phyloP scores from a whole-genome alignment of 2,329 filamentous ascomycete species.

The Fusarium sp. region DNA sequence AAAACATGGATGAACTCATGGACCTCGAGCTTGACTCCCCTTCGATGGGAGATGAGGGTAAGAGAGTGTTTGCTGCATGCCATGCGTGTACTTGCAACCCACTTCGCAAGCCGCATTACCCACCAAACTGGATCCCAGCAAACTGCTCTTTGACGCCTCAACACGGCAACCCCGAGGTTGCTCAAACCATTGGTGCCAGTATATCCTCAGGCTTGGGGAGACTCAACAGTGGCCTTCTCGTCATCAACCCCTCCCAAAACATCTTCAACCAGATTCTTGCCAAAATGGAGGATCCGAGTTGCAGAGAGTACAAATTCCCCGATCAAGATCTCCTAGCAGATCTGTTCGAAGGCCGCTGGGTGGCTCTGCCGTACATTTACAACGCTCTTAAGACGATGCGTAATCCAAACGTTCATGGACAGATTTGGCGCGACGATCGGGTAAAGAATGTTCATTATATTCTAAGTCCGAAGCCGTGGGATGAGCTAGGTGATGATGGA shows the following conservation, averaged over 20 bases:
- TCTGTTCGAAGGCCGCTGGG: conserved; percentile 7
- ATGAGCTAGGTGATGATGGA: background rate
- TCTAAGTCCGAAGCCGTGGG: conserved; percentile 21
- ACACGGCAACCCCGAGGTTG: background rate
- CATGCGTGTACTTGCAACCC: conserved; percentile 33
- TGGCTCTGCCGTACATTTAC: conserved; percentile 10
- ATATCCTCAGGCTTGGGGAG: background rate
- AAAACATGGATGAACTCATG: conserved; percentile 33
- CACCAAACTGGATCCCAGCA: conserved; percentile 1
- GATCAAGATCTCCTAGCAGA: conserved; percentile 26
- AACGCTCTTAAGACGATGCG: conserved; percentile 29
- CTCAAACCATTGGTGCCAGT: conserved; percentile 1
- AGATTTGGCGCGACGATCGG: conserved; percentile 11
- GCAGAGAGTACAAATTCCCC: background rate
- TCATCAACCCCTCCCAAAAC: conserved; percentile 5
- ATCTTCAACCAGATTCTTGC: background rate
- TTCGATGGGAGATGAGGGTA: fast-evolving
- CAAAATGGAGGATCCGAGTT: background rate
- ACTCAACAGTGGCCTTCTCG: conserved; percentile 23
- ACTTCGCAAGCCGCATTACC: conserved; percentile 9
- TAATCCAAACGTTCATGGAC: background rate
- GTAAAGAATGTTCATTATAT: conserved; percentile 34
- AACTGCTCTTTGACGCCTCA: conserved; percentile 26
- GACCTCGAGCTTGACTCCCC: background rate
- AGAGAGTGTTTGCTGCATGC: conserved; percentile 21